phyloP scores from a whole-genome alignment of 148 eudicot species.

The Rhododendron henanense region DNA sequence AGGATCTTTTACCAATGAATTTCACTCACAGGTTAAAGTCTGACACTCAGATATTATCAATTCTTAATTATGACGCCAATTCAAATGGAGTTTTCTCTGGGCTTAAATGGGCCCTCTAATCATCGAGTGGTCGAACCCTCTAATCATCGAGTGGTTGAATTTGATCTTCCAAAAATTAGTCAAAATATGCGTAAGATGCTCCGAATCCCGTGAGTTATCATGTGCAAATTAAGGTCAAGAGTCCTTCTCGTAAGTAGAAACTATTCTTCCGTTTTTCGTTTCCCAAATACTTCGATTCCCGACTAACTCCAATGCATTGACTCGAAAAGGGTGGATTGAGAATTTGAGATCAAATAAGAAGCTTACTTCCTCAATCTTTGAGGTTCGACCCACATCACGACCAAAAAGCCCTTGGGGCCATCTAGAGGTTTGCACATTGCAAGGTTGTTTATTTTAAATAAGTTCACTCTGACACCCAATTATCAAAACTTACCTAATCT shows the following conservation, averaged over 20 bases:
- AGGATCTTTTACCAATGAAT: neutral
- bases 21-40: neutral
- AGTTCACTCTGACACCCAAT: too few species aligned
- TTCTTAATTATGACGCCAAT: too few species aligned
- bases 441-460: too few species aligned
- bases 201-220: neutral
- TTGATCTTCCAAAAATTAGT: neutral
- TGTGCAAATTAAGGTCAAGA: neutral
- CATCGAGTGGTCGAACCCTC: too few species aligned
- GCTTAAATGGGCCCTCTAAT: too few species aligned
- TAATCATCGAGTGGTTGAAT: too few species aligned
- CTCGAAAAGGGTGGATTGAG: neutral
- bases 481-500: too few species aligned
- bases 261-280: too few species aligned
- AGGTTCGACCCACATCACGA: neutral
- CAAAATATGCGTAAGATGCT: neutral
- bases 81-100: too few species aligned
- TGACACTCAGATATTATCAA: too few species aligned
- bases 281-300: neutral
- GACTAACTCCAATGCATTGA: neutral
- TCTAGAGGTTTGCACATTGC: too few species aligned
- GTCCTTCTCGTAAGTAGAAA: neutral
- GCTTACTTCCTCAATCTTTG: neutral
- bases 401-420: neutral
- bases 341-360: too few species aligned